Conservation (phyloP, 1,284 basidiomycete genomes). For the Trichosporon faecale region DNA sequence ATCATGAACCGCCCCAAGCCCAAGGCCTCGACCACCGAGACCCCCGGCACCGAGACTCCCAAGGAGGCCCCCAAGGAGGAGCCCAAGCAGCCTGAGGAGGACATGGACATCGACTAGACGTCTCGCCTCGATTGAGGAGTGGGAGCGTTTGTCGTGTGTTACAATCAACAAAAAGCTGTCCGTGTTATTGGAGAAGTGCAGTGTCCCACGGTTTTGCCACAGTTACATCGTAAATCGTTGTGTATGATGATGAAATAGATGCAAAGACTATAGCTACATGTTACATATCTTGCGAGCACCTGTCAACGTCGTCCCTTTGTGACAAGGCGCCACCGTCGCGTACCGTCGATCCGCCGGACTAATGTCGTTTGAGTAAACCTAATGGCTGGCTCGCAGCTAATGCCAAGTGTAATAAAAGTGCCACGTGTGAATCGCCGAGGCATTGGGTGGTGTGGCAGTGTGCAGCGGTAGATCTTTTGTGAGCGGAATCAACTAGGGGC, state of each 20-base stretch:
- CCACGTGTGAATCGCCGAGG: slow-evolving; percentile 6
- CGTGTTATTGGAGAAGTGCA: slow-evolving; percentile 9
- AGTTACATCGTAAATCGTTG: slow-evolving; percentile 10
- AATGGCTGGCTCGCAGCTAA: no score
- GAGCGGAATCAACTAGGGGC: not conserved
- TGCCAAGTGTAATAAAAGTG: not conserved
- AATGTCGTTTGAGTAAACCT: not conserved
- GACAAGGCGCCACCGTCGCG: no score
- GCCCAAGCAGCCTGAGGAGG: slow-evolving; percentile 60
- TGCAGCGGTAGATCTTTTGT: not conserved
- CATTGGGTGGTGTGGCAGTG: not conserved
- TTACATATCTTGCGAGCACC: not conserved
- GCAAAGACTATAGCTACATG: not conserved
- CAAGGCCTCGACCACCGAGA: slow-evolving; percentile 60
- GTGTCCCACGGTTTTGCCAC: slow-evolving; percentile 7
- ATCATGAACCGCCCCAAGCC: slow-evolving; percentile 86
- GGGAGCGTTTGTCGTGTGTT: not conserved
- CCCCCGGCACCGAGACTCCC: slow-evolving; percentile 58
- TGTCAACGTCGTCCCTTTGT: no score
- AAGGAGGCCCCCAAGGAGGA: slow-evolving; percentile 61
- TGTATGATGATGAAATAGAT: slow-evolving; percentile 12
- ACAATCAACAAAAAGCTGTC: slow-evolving; percentile 5
- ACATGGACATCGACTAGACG: slow-evolving; percentile 50
- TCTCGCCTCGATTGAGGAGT: not conserved
- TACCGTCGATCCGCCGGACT: no score